Conservation (phyloP, 495 filamentous ascomycete species). For the Staphylotrichum longicolle region DNA sequence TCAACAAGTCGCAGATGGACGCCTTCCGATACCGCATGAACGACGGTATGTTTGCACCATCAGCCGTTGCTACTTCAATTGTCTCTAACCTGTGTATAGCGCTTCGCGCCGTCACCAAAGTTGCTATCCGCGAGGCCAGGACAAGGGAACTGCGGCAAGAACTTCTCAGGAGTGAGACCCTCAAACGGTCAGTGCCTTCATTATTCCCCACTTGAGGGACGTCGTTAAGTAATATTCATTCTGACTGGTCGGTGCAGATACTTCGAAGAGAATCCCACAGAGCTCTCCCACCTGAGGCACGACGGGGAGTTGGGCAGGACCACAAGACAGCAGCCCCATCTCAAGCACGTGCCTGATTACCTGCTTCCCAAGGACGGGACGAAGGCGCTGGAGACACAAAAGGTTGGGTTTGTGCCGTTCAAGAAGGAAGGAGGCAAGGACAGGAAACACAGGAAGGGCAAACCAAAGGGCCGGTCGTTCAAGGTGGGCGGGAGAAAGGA, state of each 20-base stretch:
- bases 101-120: slow-evolving; percentile 71
- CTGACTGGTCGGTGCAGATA: slow-evolving; percentile 44
- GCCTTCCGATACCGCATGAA: slow-evolving; percentile 93
- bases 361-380: slow-evolving; percentile 78
- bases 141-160: slow-evolving; percentile 84
- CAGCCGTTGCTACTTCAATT: not conserved
- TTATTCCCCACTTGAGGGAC: not conserved
- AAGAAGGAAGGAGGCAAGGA: slow-evolving; percentile 61
- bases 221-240: not conserved
- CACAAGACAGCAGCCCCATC: slow-evolving; percentile 76
- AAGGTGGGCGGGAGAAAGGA: slow-evolving; percentile 59
- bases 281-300: slow-evolving; percentile 82
- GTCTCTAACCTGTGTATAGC: slow-evolving; percentile 16
- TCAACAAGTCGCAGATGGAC: slow-evolving; percentile 91
- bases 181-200: slow-evolving; percentile 57
- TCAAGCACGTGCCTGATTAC: slow-evolving; percentile 96
- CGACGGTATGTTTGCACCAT: slow-evolving; percentile 56
- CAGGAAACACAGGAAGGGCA: slow-evolving; percentile 71
- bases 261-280: slow-evolving; percentile 94
- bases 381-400: slow-evolving; percentile 58
- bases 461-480: slow-evolving; percentile 57
- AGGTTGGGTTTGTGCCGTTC: slow-evolving; percentile 73
- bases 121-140: slow-evolving; percentile 85
- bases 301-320: slow-evolving; percentile 76
- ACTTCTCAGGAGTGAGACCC: slow-evolving; percentile 84